Percentiles rank a stretch among this genome's conserved stretches.
Conservation (phyloP, 2,329 filamentous ascomycete species). For the Apiospora arundinis region DNA sequence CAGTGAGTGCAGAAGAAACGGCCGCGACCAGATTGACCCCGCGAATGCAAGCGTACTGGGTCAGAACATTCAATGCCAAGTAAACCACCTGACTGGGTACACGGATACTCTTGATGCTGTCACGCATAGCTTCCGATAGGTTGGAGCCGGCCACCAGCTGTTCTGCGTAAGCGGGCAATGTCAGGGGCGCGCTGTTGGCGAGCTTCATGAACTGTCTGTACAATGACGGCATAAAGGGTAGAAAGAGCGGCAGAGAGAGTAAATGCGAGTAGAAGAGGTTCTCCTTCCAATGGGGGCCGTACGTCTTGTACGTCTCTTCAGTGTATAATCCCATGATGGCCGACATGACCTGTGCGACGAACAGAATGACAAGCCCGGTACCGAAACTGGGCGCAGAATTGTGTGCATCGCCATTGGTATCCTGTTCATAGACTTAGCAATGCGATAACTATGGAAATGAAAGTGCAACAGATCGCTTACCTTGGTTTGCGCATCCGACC, state of each 20-base stretch:
- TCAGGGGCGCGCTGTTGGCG: conserved; percentile 66
- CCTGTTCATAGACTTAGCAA: conserved; percentile 13
- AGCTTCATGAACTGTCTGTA: conserved; percentile 68
- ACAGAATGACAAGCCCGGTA: conserved; percentile 80
- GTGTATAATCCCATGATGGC: conserved; percentile 96
- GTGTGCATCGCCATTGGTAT: conserved; percentile 29
- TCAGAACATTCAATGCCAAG: conserved; percentile 78
- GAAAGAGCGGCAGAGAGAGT: conserved; percentile 77
- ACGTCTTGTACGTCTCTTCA: conserved; percentile 83
- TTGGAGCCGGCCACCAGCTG: conserved; percentile 39
- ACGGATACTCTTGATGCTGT: conserved; percentile 45
- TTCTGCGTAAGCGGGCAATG: conserved; percentile 45
- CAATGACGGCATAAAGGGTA: conserved; percentile 73
- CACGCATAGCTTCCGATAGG: conserved; percentile 47
- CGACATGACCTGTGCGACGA: conserved; percentile 86
- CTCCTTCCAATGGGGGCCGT: conserved; percentile 92
- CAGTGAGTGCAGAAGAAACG: conserved; percentile 87
- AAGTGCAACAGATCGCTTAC: conserved; percentile 48
- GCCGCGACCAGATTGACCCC: conserved; percentile 95
- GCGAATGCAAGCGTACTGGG: conserved; percentile 93
- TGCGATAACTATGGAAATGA: too few relatives aligned
- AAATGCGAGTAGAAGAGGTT: conserved; percentile 93
- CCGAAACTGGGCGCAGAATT: conserved; percentile 53
- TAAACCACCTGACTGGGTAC: conserved; percentile 76
- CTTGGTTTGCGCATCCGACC: conserved; percentile 88